Evolutionary conservation across 192 early-diverging fungal genomes (phyloP).

Genomic region (Podila verticillata): DNA sequence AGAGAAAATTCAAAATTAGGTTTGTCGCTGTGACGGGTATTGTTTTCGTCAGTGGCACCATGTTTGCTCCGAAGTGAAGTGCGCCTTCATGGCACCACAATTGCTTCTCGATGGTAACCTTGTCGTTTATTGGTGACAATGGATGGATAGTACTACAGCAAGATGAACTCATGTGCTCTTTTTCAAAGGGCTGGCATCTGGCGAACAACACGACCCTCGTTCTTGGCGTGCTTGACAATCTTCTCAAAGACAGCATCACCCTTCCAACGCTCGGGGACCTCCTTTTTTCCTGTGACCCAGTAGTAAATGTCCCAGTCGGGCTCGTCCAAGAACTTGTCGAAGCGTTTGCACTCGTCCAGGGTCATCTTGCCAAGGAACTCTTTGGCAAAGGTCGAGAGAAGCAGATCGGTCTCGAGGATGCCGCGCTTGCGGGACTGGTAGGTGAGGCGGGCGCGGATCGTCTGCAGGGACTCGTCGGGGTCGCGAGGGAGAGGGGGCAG

Average conservation of each 20-base stretch:
- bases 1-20: too few relatives aligned
- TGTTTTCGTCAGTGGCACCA: too few relatives aligned
- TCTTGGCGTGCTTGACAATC: conserved; percentile 82
- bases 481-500: conserved; percentile 67
- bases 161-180: neutral
- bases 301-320: conserved; percentile 99
- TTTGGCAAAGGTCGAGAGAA: conserved; percentile 89
- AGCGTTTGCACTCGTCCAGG: conserved; percentile 71
- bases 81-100: too few relatives aligned
- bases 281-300: conserved; percentile 81
- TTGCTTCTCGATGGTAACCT: too few relatives aligned
- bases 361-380: conserved; percentile 65
- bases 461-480: conserved; percentile 70
- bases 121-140: neutral
- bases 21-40: too few relatives aligned
- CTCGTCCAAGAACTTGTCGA: conserved; percentile 85
- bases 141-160: neutral
- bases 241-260: conserved; percentile 64
- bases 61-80: too few relatives aligned
- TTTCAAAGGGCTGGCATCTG: conserved; percentile 85
- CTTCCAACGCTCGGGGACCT: conserved; percentile 62
- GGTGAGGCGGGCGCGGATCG: conserved; percentile 82
- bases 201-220: conserved; percentile 75
- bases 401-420: conserved; percentile 92
- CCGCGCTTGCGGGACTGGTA: conserved; percentile 94